These are phyloP conservation scores for Cytospora piceae DNA, from an alignment of 2,329 filamentous ascomycete genomes.

Conservation along the genomic window DNA sequence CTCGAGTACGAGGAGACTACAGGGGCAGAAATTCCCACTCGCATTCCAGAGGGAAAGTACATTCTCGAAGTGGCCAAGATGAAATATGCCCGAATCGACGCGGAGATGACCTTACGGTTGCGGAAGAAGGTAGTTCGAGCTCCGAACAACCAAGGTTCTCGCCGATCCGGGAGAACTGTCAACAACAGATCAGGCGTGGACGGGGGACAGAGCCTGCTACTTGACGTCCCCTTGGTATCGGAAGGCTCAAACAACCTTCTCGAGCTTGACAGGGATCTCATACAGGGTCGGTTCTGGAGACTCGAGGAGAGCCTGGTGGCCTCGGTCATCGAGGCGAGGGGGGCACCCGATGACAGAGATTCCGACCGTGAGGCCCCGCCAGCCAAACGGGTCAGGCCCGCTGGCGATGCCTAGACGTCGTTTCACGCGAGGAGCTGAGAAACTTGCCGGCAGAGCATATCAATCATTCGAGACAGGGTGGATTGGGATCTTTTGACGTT, in stretches of 20 bases:
- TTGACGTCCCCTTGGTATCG: slow-evolving; percentile 3
- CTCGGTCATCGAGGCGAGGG: neutral
- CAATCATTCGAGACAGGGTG: too few relatives aligned
- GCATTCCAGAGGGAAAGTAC: slow-evolving; percentile 6
- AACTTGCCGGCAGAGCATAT: too few relatives aligned
- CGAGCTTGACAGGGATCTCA: slow-evolving; percentile 15
- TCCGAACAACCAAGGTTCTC: neutral
- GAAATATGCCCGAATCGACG: slow-evolving; percentile 1
- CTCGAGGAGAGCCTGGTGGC: neutral
- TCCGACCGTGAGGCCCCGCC: neutral
- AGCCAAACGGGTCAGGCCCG: neutral
- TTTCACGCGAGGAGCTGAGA: too few relatives aligned
- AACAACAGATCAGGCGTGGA: neutral
- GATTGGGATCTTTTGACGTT: too few relatives aligned
- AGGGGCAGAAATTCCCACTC: neutral
- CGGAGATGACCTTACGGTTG: slow-evolving; percentile 1
- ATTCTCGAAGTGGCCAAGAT: slow-evolving; percentile 12
- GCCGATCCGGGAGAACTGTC: neutral
- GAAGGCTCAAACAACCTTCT: slow-evolving; percentile 10
- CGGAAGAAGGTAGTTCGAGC: neutral
- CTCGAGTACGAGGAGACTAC: neutral
- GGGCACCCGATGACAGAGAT: neutral
- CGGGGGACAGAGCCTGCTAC: neutral
- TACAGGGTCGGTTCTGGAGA: slow-evolving; percentile 1
- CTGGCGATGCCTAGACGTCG: neutral